phyloP scores from a whole-genome alignment of 768 basidiomycete species.

The Pleurotus tuber-regium region DNA sequence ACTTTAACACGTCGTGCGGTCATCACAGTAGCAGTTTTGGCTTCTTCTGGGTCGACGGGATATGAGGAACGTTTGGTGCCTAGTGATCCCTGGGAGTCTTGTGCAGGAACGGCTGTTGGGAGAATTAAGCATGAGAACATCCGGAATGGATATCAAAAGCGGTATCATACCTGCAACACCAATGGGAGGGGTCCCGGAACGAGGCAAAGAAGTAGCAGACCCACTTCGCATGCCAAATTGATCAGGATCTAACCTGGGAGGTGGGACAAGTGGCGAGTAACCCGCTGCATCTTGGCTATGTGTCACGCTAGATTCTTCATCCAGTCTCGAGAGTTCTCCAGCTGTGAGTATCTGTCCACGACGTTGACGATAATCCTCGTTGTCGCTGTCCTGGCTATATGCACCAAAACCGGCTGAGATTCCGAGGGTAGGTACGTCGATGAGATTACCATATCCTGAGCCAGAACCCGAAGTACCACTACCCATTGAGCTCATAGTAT shows the following conservation, averaged over 20 bases:
- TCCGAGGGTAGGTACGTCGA: slow-evolving; percentile 41
- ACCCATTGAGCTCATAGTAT: slow-evolving; percentile 4
- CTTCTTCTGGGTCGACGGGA: slow-evolving; percentile 35
- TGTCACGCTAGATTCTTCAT: slow-evolving; percentile 28
- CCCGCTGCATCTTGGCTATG: slow-evolving; percentile 21
- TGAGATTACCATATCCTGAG: slow-evolving; percentile 41
- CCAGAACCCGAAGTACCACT: slow-evolving; percentile 31
- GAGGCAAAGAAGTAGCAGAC: slow-evolving; percentile 16
- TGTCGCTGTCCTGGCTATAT: slow-evolving; percentile 23
- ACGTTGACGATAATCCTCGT: slow-evolving; percentile 10
- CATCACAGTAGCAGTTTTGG: slow-evolving; percentile 47
- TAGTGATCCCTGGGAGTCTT: slow-evolving; percentile 17
- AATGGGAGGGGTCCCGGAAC: background rate
- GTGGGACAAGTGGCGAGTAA: slow-evolving; percentile 28
- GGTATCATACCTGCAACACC: background rate
- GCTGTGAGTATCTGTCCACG: slow-evolving; percentile 33
- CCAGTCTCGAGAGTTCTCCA: slow-evolving; percentile 34
- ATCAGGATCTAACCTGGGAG: slow-evolving; percentile 33
- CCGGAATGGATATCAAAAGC: too few relatives aligned
- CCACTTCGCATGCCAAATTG: slow-evolving; percentile 18
- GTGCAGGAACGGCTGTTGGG: slow-evolving; percentile 9
- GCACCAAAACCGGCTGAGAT: slow-evolving; percentile 29
- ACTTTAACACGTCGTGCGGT: slow-evolving; percentile 51
- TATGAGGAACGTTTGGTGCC: slow-evolving; percentile 30
- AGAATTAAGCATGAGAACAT: too few relatives aligned